Conservation (phyloP, 495 filamentous ascomycete genomes). For the Daldinia bambusicola region DNA sequence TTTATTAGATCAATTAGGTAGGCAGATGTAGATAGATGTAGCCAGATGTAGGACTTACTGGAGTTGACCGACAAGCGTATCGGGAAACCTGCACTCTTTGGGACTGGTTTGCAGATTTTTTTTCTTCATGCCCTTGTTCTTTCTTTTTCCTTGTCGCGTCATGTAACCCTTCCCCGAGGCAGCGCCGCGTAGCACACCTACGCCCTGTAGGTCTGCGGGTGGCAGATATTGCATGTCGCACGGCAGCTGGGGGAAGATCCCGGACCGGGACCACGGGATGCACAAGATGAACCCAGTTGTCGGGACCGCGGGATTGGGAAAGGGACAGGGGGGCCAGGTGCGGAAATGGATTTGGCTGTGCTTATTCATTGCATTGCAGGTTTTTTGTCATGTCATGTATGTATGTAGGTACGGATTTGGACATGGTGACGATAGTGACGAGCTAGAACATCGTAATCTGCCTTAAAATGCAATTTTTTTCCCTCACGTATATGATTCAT, state of each 20-base stretch:
- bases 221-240: neutral
- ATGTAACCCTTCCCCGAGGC: neutral
- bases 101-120: neutral
- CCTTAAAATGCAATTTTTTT: no score
- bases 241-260: constrained; percentile 1
- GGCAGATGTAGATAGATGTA: no score
- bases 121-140: neutral
- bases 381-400: neutral
- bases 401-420: no score
- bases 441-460: neutral
- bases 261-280: constrained; percentile 1
- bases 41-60: neutral
- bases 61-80: no score
- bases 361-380: neutral
- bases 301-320: neutral
- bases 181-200: neutral
- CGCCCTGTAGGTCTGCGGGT: neutral
- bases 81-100: neutral
- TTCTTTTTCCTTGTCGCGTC: no score
- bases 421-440: neutral
- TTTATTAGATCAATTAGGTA: no score
- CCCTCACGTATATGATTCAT: no score
- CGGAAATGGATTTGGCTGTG: neutral
- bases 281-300: neutral
- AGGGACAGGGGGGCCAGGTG: neutral